Conservation (phyloP, 1,284 basidiomycete genomes). For the Pulveroboletus ridleyi region DNA sequence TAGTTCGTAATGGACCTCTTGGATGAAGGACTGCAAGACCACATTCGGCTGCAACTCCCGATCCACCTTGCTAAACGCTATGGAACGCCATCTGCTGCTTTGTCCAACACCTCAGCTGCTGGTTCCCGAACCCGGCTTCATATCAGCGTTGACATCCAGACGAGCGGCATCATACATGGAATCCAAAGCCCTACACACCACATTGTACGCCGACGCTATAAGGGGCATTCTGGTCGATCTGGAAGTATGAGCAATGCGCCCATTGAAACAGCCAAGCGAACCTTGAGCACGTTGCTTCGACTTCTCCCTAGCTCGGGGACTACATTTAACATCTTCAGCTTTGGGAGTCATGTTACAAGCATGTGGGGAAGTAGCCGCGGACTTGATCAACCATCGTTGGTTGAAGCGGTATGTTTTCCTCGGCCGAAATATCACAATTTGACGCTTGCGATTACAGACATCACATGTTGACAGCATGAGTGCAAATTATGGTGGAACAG, state of each 20-base stretch:
- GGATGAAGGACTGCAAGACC: slow-evolving; percentile 51
- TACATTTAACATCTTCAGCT: slow-evolving; percentile 56
- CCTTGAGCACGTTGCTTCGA: slow-evolving; percentile 42
- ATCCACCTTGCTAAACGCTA: slow-evolving; percentile 56
- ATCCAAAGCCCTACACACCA: slow-evolving; percentile 51
- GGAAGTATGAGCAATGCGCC: slow-evolving; percentile 42
- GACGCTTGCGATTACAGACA: slow-evolving; percentile 30
- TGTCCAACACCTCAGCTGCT: slow-evolving; percentile 40
- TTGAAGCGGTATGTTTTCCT: slow-evolving; percentile 45
- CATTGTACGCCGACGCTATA: slow-evolving; percentile 40
- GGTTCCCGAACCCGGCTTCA: slow-evolving; percentile 42
- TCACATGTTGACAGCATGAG: slow-evolving; percentile 44
- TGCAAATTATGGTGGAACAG: slow-evolving; percentile 54
- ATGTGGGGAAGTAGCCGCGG: slow-evolving; percentile 45
- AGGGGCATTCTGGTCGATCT: slow-evolving; percentile 36
- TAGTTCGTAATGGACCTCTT: slow-evolving; percentile 48
- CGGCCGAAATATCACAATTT: slow-evolving; percentile 1
- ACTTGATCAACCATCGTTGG: slow-evolving; percentile 43
- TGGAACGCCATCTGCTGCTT: slow-evolving; percentile 46
- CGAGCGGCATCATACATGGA: slow-evolving; percentile 44
- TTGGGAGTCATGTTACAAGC: slow-evolving; percentile 40
- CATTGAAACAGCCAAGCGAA: slow-evolving; percentile 44
- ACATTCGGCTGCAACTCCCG: slow-evolving; percentile 58
- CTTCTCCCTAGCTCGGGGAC: slow-evolving; percentile 41
- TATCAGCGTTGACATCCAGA: slow-evolving; percentile 53